Evolutionary conservation across 495 filamentous ascomycete species (phyloP).

Genomic region (Xylaria sp.): DNA sequence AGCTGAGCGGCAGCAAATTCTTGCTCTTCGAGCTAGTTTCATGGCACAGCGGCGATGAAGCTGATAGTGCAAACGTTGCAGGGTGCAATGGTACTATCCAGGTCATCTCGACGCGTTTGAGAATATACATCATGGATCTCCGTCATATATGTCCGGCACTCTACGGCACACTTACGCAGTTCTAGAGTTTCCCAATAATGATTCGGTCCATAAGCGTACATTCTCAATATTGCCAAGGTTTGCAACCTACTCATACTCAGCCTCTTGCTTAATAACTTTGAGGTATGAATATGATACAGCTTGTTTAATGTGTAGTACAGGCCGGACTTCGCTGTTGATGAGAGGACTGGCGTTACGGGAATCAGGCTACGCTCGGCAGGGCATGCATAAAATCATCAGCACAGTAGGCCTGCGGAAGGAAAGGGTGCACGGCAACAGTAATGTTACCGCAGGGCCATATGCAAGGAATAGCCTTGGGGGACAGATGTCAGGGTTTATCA

Average conservation of each 20-base stretch:
- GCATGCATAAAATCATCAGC: neutral
- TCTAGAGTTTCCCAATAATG: neutral
- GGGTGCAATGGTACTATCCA: neutral
- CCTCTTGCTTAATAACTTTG: neutral
- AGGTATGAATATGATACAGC: neutral
- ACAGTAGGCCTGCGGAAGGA: neutral
- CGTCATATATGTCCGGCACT: neutral
- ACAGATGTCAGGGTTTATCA: neutral
- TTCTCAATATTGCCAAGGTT: neutral
- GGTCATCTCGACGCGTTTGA: neutral
- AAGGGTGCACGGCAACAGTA: neutral
- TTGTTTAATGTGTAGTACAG: constrained; percentile 2
- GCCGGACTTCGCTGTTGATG: neutral
- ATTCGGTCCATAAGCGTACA: neutral
- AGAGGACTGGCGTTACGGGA: neutral
- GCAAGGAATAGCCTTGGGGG: neutral
- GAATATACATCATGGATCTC: neutral
- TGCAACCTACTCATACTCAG: neutral
- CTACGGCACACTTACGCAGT: neutral
- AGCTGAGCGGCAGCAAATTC: constrained; percentile 74
- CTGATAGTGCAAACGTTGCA: neutral
- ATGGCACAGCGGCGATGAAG: constrained; percentile 36
- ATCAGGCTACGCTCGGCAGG: constrained; percentile 4
- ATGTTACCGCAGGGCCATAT: neutral
- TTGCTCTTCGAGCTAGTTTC: constrained; percentile 61